These are phyloP conservation scores for Setaria viridis DNA, from an alignment of 202 grass and related monocot genomes.

Conservation along the genomic window DNA sequence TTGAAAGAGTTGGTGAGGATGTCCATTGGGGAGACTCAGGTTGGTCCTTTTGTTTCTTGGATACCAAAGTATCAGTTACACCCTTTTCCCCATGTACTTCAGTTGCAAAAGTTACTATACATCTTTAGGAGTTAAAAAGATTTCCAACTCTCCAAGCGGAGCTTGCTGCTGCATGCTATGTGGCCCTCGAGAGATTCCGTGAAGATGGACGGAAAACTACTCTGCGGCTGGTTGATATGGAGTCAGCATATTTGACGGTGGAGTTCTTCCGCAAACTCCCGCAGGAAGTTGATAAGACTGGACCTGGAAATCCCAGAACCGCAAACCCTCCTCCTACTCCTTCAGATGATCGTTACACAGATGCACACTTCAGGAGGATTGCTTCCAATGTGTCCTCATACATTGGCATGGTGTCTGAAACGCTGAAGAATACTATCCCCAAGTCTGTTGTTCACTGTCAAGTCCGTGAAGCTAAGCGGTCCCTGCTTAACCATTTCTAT, in stretches of 20 bases:
- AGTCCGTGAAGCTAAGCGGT: conserved; percentile 88
- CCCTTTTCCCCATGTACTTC: conserved; percentile 1
- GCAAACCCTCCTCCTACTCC: conserved; percentile 52
- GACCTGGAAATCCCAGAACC: conserved; percentile 53
- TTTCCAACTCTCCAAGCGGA: conserved; percentile 91
- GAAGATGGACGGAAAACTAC: conserved; percentile 85
- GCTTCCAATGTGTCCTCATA: conserved; percentile 92
- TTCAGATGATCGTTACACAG: conserved; percentile 69
- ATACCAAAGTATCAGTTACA: conserved; percentile 5
- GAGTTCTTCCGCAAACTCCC: conserved; percentile 98
- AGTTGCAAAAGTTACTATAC: conserved; percentile 33
- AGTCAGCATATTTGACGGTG: conserved; percentile 85
- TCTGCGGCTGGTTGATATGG: conserved; percentile 91
- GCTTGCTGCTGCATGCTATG: conserved; percentile 81
- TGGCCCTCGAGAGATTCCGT: conserved; percentile 82
- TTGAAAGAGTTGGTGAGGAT: conserved; percentile 95
- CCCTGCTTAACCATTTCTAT: conserved; percentile 82
- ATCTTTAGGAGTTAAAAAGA: conserved; percentile 79
- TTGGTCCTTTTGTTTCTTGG: conserved; percentile 42
- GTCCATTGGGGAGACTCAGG: conserved; percentile 94
- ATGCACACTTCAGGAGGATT: conserved; percentile 88
- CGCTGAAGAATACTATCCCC: conserved; percentile 90
- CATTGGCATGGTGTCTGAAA: conserved; percentile 89
- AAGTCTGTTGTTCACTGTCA: conserved; percentile 92
- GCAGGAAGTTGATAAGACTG: conserved; percentile 79